Percentiles rank a stretch among this genome's conserved stretches.
These are phyloP conservation scores for Cytospora leucostoma DNA, from an alignment of 2,329 filamentous ascomycete species.

Conservation along the genomic window DNA sequence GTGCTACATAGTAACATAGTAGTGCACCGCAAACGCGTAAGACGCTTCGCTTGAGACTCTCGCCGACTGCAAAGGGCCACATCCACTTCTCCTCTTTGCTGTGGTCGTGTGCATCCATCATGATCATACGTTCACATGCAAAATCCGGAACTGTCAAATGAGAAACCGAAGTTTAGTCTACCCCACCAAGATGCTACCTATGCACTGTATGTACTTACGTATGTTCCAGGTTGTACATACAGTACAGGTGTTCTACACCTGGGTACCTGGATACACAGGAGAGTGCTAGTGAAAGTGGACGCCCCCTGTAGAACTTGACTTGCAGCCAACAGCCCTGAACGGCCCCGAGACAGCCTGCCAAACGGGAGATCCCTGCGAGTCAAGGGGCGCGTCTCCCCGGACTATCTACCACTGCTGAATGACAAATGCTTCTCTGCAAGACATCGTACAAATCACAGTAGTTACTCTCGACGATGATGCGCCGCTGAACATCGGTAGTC, in stretches of 20 bases:
- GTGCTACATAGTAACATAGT: no score
- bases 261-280: no score
- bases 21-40: no score
- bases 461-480: neutral
- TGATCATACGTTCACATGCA: conserved; percentile 18
- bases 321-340: neutral
- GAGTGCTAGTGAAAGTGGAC: neutral
- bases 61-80: conserved; percentile 2
- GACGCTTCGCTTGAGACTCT: neutral
- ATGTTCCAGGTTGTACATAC: no score
- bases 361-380: neutral
- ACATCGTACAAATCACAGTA: neutral
- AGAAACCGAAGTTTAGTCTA: no score
- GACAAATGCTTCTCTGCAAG: neutral
- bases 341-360: neutral
- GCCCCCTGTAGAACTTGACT: neutral
- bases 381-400: neutral
- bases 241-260: no score
- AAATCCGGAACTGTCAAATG: conserved; percentile 1
- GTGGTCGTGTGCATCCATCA: neutral
- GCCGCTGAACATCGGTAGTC: neutral
- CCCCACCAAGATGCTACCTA: neutral
- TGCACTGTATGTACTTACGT: neutral
- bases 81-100: neutral
- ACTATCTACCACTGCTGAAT: neutral